Base-by-base conservation (phyloP, 495 filamentous ascomycete genomes). In the Annulohypoxylon nitens region DNA sequence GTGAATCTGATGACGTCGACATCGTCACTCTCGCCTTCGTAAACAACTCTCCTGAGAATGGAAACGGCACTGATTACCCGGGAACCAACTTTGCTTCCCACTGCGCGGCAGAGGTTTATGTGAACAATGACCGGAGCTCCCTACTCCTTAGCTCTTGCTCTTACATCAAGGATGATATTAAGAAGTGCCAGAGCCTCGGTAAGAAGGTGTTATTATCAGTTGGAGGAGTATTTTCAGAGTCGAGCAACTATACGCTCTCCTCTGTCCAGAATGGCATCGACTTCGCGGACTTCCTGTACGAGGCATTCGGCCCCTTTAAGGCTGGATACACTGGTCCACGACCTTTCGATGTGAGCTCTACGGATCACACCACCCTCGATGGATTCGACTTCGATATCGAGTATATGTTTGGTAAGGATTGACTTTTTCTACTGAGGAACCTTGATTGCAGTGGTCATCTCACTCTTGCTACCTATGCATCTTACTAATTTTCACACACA, bases 301-400 rank as follows among this genome's bases (percentile, higher is more conserved):
- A 86, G 34, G 87, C 90, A 2, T 93, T 93, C 73, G 91, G 91
- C 18, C 87, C 87, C n/a, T 79, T 81, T 58, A 75, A 78, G 36
- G 6, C 68, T 3, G 55, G 45, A 37, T 84, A 76, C 39, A 73
- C 70, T n/a, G 81, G 77, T 2, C 82, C 86, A 14, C 86, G 90
- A 53, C 91, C 91, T n/a, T 90, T 93, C 53, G 90, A 90, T 33
- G 45, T 26, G 30, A 78, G 71, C 48, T 68, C 64, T 45, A 67
- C 61, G 6, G 76, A 86, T n/a, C 85, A 85, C 39, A 79, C 80
- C 39, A 20, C 20, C 9, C 74, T 93, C 23, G 90, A 93, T 77
- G 91, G 91, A 3, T 93, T 92, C 71, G 91, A 93, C 69, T 88
- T 92, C 41, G 89, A 91, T 67, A 88, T 91, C 55, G 89, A 92